phyloP scores from a whole-genome alignment of 768 basidiomycete genomes.

The Pseudohyphozyma bogoriensis region DNA sequence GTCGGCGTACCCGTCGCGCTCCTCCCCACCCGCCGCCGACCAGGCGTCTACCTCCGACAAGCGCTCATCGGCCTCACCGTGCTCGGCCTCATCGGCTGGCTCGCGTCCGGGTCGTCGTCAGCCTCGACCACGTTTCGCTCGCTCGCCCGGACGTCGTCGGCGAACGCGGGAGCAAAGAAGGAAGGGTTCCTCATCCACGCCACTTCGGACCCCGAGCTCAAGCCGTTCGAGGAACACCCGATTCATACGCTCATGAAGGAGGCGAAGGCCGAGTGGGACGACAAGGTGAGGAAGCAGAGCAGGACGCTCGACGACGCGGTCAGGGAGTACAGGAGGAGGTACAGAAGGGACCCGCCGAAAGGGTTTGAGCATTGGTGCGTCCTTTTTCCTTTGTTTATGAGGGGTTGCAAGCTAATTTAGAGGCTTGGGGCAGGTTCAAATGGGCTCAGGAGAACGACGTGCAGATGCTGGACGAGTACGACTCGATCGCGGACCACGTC shows the following conservation, averaged over 20 bases:
- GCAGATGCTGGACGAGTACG: slow-evolving; percentile 79
- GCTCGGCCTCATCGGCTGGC: too few species aligned
- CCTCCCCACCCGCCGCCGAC: too few species aligned
- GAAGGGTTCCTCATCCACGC: too few species aligned
- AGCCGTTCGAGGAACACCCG: too few species aligned
- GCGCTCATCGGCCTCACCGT: too few species aligned
- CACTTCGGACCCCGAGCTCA: too few species aligned
- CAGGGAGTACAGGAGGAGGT: slow-evolving; percentile 64
- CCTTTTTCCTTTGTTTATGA: background rate
- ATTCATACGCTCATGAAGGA: background rate
- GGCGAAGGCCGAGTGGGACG: slow-evolving; percentile 35
- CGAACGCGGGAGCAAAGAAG: too few species aligned
- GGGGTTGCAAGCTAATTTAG: background rate
- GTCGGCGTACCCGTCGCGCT: too few species aligned
- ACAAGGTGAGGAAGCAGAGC: slow-evolving; percentile 60
- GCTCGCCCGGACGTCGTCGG: too few species aligned
- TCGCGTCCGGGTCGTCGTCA: too few species aligned
- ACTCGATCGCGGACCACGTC: slow-evolving; percentile 43
- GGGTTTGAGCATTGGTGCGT: slow-evolving; percentile 72
- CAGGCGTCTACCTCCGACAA: too few species aligned
- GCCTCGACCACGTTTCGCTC: too few species aligned
- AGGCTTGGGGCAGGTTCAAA: slow-evolving; percentile 35
- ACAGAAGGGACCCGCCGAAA: slow-evolving; percentile 64
- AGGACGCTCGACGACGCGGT: slow-evolving; percentile 66
- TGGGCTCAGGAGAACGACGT: slow-evolving; percentile 62